Base-by-base conservation (phyloP, 495 filamentous ascomycete species). In the Apiosordaria backusii region DNA sequence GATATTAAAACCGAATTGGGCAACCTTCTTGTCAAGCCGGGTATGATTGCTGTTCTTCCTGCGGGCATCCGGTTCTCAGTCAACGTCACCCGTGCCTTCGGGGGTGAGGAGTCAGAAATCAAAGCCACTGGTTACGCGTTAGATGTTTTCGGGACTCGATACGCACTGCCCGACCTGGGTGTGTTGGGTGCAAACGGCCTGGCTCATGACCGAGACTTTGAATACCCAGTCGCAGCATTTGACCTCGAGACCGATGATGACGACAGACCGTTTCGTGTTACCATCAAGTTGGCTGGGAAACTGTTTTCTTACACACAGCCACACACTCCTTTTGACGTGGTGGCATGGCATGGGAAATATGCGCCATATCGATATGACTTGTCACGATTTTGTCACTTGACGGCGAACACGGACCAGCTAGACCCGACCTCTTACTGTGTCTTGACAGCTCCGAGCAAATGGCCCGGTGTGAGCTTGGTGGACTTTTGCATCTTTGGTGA, bases 301-400 rank as follows among this genome's bases (percentile, higher is more conserved):
- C 84, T 91, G 59, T 87, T 85, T 76, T 77, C 81, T 1, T 87
- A 87, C 15, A 80, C 81, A 61, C 89, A 90, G 75, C 74, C 78
- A 10, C 87, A 90, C 75, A 88, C 85, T 0, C 89, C 89, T n/a
- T 92, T 91, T 74, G 88, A 92, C 67, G 81, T 92, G 4, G 89
- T 90, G n/a, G 86, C 88, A 18, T 92, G 89, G 89, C 89, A 91
- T 69, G 85, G 86, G 52, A 71, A 53, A 66, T 90, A 90, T 75
- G 89, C 89, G 65, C 90, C 89, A 0, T 91, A 86, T 82, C 90
- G 92, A 71, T 93, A 93, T 77, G 89, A 91, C 71, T 82, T 92
- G 0, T 85, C 85, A 3, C 87, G 86, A 59, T 92, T 92, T 81
- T 87, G 84, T 74, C 86, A 88, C 60, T 85, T 92, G 45, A 87